These are phyloP conservation scores for Tuber indicum DNA, from an alignment of 495 filamentous ascomycete species.

Conservation along the genomic window DNA sequence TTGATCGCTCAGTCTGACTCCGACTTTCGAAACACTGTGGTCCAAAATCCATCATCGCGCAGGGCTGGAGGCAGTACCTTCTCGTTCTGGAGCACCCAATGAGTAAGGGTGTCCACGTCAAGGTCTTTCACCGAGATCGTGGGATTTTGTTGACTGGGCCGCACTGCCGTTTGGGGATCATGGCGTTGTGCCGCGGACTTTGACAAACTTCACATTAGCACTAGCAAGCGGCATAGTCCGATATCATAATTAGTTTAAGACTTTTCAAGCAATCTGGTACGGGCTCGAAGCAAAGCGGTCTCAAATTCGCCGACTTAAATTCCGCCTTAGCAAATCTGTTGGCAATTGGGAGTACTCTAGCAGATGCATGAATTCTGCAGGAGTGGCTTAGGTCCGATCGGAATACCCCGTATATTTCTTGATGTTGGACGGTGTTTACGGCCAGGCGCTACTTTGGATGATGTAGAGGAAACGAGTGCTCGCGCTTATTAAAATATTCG, in stretches of 20 bases:
- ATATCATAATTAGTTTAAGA: neutral
- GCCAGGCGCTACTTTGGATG: neutral
- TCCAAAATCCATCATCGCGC: constrained; percentile 14
- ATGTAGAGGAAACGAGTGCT: neutral
- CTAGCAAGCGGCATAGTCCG: neutral
- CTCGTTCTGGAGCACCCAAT: constrained; percentile 15
- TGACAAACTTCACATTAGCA: neutral
- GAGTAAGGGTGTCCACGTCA: constrained; percentile 27
- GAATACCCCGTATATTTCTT: neutral
- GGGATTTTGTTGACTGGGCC: neutral
- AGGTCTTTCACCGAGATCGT: constrained; percentile 20
- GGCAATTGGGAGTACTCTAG: neutral
- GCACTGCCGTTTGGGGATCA: neutral
- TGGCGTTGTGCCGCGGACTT: neutral
- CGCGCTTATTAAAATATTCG: neutral
- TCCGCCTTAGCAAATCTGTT: neutral
- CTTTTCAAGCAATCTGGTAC: neutral
- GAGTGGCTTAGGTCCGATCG: neutral
- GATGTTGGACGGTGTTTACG: neutral
- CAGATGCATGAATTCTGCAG: neutral
- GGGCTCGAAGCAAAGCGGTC: neutral
- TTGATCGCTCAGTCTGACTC: constrained; percentile 1
- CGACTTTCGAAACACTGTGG: constrained; percentile 5
- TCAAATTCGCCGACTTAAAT: neutral
- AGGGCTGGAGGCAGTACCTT: constrained; percentile 24